Evolutionary conservation across 2,329 filamentous ascomycete genomes (phyloP), one percentile per base, ranked within the genome.

Genomic region (Pseudogymnoascus sp.): DNA sequence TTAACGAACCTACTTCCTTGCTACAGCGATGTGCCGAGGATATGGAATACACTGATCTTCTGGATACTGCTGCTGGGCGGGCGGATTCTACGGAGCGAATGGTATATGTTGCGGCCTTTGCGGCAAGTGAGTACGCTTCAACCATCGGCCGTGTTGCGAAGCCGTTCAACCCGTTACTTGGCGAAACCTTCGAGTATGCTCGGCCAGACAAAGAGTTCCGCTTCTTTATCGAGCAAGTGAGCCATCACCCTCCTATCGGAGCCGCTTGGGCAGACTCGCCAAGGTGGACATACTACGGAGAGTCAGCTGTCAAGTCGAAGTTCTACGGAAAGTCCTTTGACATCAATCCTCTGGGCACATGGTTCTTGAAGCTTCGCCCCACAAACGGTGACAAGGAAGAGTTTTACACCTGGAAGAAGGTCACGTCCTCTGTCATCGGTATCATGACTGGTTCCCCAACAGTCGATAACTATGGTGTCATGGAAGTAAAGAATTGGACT

Each of bases 241-340:
- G 91, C 76, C 94, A 99, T 73, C 94, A 99, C 74, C 94, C 94
- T 30, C 94, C 94, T 0, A 83, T 99, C 68, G 92, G 94, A 66
- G 94, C 95, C 16, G 92, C 91, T 0, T 94, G 89, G 80, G 93
- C 93, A 7, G 94, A 99, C 74, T 88, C 90, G 4, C 85, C 92
- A 12, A 90, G 89, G 68, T 99, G 94, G 94, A 93, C 93, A 61
- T 99, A 99, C 77, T 97, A 89, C 79, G 94, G 94, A 64, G 94
- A 99, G 75, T 96, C 91, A 28, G 88, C 90, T 8, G 91, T 97
- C 63, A 93, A 90, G 74, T 96, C 92, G 41, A 97, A 96, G 73
- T 99, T 99, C 72, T 95, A 96, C 70, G 94, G 94, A 67, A 96
- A 93, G 72, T 96, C 92, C 0, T 97, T 99, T 71, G 94, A 99